Evolutionary conservation across 306 rosid genomes (phyloP), one percentile per base, ranked within the genome.

Genomic region (Urtica urens): DNA sequence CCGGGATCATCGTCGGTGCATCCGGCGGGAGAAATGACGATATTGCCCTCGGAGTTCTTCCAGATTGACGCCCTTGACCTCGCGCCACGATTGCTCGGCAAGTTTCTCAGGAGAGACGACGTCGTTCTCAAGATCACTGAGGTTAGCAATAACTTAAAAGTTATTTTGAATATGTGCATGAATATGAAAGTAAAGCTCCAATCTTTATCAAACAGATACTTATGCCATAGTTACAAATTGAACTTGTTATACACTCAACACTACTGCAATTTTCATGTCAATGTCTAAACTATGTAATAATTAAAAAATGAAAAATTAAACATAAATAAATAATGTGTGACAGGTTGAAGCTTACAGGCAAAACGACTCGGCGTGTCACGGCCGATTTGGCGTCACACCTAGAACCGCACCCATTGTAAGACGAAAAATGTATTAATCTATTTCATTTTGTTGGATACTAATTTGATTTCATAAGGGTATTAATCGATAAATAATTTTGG

Each of bases 321-420:
- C 33, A 28, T 4, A 28, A n/a, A n/a, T n/a, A n/a, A n/a, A n/a
- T n/a, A 20, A 10, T 10, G 26, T 6, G 27, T 10, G 5, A 20
- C 67, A 87, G 94, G 95, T 84, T 48, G 97, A 90, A 77, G 97
- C 97, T 22, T 84, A 81, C 26, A 65, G 93, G 46, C 80, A 78
- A 43, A 79, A 81, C 69, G 97, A 84, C 55, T 74, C 95, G 11
- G 95, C 94, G 47, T 78, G 80, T 64, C 97, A 81, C 47, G 84
- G 87, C 59, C 82, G 95, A 28, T 81, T 90, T 79, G 97, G 95
- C 20, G 58, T 83, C 31, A 88, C 96, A n/a, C 38, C 88, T 16
- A 76, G 95, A 69, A 88, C 96, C 14, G 93, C 95, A 33, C 93
- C 93, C 28, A 81, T 72, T 47, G 96, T 88, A 73, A 83, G 95